Conservation (phyloP, 2,329 filamentous ascomycete species). For the Coniochaeta ligniaria region DNA sequence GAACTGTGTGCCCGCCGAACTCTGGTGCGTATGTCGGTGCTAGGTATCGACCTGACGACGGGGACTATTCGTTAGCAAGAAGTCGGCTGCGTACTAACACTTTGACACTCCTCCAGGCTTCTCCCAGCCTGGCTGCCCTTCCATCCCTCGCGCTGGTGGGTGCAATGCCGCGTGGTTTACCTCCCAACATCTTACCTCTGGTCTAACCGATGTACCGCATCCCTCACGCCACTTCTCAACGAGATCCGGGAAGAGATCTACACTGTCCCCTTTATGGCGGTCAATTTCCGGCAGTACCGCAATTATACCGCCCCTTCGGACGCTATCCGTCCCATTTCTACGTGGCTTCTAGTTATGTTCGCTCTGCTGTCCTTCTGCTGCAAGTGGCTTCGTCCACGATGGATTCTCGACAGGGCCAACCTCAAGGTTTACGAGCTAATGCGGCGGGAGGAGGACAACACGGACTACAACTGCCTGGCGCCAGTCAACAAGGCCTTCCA, state of each 20-base stretch:
- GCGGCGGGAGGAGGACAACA: constrained; percentile 88
- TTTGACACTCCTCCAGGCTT: constrained; percentile 27
- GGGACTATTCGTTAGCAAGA: no score
- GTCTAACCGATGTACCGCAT: constrained; percentile 72
- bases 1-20: constrained; percentile 86
- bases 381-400: no score
- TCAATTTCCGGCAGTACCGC: no score
- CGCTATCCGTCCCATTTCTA: no score
- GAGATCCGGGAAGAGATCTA: no score
- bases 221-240: constrained; percentile 25
- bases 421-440: constrained; percentile 68
- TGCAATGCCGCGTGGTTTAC: constrained; percentile 94
- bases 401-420: no score
- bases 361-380: no score
- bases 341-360: no score
- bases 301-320: no score
- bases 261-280: no score
- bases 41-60: no score
- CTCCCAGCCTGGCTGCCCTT: constrained; percentile 86
- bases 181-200: constrained; percentile 86
- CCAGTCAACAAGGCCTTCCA: constrained; percentile 92
- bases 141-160: constrained; percentile 93
- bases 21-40: constrained; percentile 49
- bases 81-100: no score
- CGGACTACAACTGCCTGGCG: constrained; percentile 75